phyloP scores from a whole-genome alignment of 1,284 basidiomycete species.

The Ganoderma leucocontextum region DNA sequence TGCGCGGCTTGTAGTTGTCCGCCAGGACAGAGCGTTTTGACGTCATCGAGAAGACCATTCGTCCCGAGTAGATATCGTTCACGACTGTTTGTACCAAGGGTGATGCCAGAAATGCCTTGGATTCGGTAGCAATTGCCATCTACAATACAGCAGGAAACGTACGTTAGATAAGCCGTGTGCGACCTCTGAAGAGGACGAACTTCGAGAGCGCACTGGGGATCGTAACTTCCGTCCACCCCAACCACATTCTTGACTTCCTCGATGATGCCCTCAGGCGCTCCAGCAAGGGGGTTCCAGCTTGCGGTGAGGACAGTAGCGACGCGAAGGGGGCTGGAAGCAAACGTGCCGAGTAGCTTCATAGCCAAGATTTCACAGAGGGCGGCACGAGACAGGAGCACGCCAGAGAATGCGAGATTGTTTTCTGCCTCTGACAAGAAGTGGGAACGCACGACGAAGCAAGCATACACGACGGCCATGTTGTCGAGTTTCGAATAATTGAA shows the following conservation, averaged over 20 bases:
- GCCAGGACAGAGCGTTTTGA: constrained; percentile 79
- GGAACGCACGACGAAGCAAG: constrained; percentile 74
- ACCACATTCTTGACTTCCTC: constrained; percentile 66
- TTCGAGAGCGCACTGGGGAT: constrained; percentile 82
- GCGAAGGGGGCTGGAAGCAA: constrained; percentile 76
- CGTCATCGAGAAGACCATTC: constrained; percentile 71
- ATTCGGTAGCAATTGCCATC: constrained; percentile 86
- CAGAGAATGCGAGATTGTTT: constrained; percentile 77
- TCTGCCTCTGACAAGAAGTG: constrained; percentile 61
- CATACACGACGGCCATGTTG: constrained; percentile 79
- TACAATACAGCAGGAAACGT: constrained; percentile 42
- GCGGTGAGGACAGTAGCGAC: constrained; percentile 81
- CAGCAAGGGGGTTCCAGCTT: constrained; percentile 82
- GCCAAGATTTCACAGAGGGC: constrained; percentile 85
- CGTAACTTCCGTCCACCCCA: constrained; percentile 62
- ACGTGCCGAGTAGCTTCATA: constrained; percentile 82
- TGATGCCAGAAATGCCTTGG: constrained; percentile 82
- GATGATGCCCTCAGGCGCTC: constrained; percentile 74
- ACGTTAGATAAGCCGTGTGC: constrained; percentile 2
- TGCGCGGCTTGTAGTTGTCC: constrained; percentile 86
- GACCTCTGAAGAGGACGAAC: constrained; percentile 49
- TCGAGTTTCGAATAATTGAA: constrained; percentile 78
- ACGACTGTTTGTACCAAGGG: constrained; percentile 85
- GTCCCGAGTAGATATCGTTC: constrained; percentile 82
- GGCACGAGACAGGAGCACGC: constrained; percentile 75